Evolutionary conservation across 1,284 basidiomycete species (phyloP), one percentile per base, ranked within the genome.

Genomic region (Kwoniella shivajii): DNA sequence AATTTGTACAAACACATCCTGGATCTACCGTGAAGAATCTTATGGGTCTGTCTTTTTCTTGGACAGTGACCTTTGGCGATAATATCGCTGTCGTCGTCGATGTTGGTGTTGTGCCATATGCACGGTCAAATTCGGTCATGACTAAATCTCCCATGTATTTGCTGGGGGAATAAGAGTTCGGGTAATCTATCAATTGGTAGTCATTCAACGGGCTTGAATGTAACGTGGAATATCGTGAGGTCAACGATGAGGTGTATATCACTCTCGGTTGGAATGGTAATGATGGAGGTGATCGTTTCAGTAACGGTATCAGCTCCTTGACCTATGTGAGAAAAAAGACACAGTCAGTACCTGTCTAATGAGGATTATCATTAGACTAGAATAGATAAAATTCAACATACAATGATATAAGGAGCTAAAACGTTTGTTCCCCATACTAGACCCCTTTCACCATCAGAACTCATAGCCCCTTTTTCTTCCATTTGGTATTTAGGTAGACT

Each of bases 391-490:
- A 2, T 6, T 24, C 16, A 3, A 82, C 88, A 60, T 65, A 92
- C 91, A 66, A 95, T 76, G 36, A 84, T 81, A 69, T 89, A 94
- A 68, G 91, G 89, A 0, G 88, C 86, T 54, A 94, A 89, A 22
- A 92, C 81, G 66, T 94, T 94, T 54, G 86, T 87, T 67, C 92
- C 88, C 89, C 89, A 95, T 7, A 88, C 84, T 80, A 82, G 85
- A 0, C 92, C 92, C 0, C 92, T 75, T 20, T 87, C 85, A 56
- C 93, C 90, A 18, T 79, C 77, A 0, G 80, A 75, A 59, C 84
- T 89, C 56, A 82, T 67, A 50, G 85, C 82, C 0, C 89, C 90
- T 7, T 69, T 73, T 16, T 79, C 73, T 71, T 93, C 89, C 0
- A 81, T 65, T 64, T 88, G 85, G 75, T 78, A 91, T 24, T 66